Conservation (phyloP, 805 yeast species). For the Candida germanica region DNA sequence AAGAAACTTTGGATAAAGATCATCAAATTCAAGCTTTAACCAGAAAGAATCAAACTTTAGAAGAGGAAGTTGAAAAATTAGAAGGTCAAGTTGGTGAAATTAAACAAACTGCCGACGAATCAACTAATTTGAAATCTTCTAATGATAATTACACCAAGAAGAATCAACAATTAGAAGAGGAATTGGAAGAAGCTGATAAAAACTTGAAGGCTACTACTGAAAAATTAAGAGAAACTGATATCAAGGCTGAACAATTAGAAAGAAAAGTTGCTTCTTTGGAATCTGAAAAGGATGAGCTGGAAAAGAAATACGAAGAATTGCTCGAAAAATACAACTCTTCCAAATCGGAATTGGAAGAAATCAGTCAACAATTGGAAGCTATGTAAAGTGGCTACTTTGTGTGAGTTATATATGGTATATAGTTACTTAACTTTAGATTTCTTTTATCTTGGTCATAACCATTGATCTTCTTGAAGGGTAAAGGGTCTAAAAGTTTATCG, state of each 20-base stretch:
- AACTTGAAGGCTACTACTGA: conserved; percentile 90
- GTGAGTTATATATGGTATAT: too few species aligned
- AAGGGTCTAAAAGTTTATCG: too few species aligned
- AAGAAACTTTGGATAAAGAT: conserved; percentile 87
- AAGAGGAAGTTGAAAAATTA: conserved; percentile 74
- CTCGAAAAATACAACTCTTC: conserved; percentile 77
- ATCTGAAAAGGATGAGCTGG: conserved; percentile 87
- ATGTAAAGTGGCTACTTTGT: conserved; percentile 35
- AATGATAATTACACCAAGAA: conserved; percentile 91
- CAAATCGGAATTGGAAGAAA: conserved; percentile 92
- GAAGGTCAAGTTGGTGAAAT: conserved; percentile 71
- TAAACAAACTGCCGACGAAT: conserved; percentile 87
- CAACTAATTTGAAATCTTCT: conserved; percentile 80
- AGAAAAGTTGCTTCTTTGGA: conserved; percentile 91
- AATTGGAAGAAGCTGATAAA: conserved; percentile 85
- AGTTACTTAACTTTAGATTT: too few species aligned
- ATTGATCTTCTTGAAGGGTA: too few species aligned
- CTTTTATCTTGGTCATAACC: too few species aligned
- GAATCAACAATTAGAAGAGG: conserved; percentile 84
- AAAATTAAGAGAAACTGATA: conserved; percentile 91
- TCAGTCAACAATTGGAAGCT: conserved; percentile 91
- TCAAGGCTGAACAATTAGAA: conserved; percentile 94
- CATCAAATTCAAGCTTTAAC: conserved; percentile 91
- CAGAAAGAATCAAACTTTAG: conserved; percentile 87
- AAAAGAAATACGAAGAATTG: conserved; percentile 86